Evolutionary conservation across 805 yeast genomes (phyloP).

Genomic region (Candida germanica): DNA sequence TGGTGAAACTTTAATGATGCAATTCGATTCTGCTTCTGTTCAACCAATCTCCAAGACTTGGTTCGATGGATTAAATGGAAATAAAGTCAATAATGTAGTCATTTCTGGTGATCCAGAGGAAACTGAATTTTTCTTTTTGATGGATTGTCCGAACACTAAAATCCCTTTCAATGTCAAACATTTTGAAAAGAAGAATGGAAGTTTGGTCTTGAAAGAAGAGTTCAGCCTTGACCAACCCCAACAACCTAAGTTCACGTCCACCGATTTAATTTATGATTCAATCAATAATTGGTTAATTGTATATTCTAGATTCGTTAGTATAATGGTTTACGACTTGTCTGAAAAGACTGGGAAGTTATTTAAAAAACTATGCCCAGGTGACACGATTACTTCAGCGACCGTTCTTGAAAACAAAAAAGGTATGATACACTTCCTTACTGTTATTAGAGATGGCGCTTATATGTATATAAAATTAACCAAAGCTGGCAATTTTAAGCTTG

Average conservation of each 20-base stretch:
- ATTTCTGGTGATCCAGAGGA: slow-evolving; percentile 17
- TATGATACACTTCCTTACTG: slow-evolving; percentile 35
- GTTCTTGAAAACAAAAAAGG: slow-evolving; percentile 23
- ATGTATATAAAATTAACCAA: slow-evolving; percentile 29
- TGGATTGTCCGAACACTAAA: slow-evolving; percentile 68
- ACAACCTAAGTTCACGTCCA: slow-evolving; percentile 49
- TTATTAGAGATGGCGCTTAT: slow-evolving; percentile 68
- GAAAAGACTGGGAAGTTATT: slow-evolving; percentile 24
- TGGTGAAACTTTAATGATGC: slow-evolving; percentile 44
- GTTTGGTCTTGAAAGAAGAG: slow-evolving; percentile 25
- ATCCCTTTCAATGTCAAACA: slow-evolving; percentile 48
- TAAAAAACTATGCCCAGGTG: slow-evolving; percentile 60
- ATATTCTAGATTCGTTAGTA: slow-evolving; percentile 70
- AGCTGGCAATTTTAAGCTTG: slow-evolving; percentile 16
- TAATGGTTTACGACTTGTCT: slow-evolving; percentile 51
- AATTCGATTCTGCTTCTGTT: slow-evolving; percentile 11
- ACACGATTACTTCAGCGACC: slow-evolving; percentile 59
- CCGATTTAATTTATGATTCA: slow-evolving; percentile 49
- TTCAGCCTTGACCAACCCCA: slow-evolving; percentile 37
- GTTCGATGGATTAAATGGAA: slow-evolving; percentile 21
- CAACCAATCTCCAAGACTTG: slow-evolving; percentile 24
- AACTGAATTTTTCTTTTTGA: slow-evolving; percentile 29
- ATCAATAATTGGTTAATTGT: slow-evolving; percentile 45
- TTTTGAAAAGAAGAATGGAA: slow-evolving; percentile 19
- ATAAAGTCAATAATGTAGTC: slow-evolving; percentile 52